These are phyloP conservation scores for Coprinopsis sp. DNA, from an alignment of 768 basidiomycete species.

Conservation along the genomic window DNA sequence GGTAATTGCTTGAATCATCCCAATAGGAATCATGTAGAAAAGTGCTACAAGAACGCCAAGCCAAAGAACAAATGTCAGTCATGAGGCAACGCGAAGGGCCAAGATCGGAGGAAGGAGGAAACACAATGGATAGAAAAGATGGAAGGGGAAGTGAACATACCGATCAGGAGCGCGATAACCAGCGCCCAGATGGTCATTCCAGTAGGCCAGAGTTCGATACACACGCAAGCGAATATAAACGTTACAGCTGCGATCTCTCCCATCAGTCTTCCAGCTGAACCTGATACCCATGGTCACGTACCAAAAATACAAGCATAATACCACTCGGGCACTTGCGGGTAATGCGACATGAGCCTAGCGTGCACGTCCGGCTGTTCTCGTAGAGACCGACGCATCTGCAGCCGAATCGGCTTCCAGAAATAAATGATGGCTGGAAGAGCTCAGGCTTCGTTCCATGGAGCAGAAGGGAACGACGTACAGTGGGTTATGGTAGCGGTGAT, in stretches of 20 bases:
- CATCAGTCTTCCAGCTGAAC: not conserved
- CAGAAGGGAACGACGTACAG: conserved; percentile 20
- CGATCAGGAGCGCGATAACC: conserved; percentile 44
- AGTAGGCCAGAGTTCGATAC: conserved; percentile 62
- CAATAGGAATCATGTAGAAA: conserved; percentile 68
- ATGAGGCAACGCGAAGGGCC: too few relatives aligned
- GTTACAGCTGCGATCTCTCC: conserved; percentile 34
- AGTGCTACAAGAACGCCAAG: conserved; percentile 25
- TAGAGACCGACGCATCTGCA: conserved; percentile 45
- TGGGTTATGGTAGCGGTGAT: conserved; percentile 57
- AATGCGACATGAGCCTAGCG: conserved; percentile 52
- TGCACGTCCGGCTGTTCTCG: conserved; percentile 59
- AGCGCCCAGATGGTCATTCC: conserved; percentile 67
- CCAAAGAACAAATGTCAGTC: too few relatives aligned
- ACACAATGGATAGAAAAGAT: too few relatives aligned
- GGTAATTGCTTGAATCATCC: conserved; percentile 76
- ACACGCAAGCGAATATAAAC: conserved; percentile 57
- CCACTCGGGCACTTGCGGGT: conserved; percentile 58
- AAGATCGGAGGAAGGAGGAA: too few relatives aligned
- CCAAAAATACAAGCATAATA: conserved; percentile 54
- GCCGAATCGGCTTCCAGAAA: conserved; percentile 54
- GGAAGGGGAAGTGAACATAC: conserved; percentile 20
- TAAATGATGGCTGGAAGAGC: conserved; percentile 36
- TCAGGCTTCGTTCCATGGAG: not conserved
- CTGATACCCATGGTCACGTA: conserved; percentile 17